Percentiles rank a stretch among this genome's conserved stretches.
phyloP scores from a whole-genome alignment of 306 rosid genomes.

The Lathyrus oleraceus region DNA sequence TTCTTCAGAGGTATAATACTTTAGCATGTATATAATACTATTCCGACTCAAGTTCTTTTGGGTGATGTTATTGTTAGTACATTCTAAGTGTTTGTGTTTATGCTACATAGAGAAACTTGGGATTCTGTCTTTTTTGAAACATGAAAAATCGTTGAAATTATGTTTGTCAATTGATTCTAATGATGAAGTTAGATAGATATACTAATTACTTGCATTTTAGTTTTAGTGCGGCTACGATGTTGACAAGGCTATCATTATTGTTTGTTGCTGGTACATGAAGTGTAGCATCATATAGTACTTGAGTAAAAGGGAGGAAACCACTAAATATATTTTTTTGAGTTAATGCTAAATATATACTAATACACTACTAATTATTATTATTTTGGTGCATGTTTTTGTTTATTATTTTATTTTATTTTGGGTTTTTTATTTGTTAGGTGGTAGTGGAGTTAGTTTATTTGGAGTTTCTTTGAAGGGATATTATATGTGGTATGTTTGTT shows the following conservation, averaged over 20 bases:
- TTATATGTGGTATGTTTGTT: slow-evolving; percentile 69
- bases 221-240: slow-evolving; percentile 28
- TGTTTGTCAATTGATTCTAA: not conserved
- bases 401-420: not conserved
- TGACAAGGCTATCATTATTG: slow-evolving; percentile 35
- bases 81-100: too few relatives aligned
- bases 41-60: not conserved
- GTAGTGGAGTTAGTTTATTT: slow-evolving; percentile 88
- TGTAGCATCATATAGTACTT: slow-evolving; percentile 36
- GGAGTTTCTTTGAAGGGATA: slow-evolving; percentile 90
- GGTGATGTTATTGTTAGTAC: not conserved
- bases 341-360: slow-evolving; percentile 32
- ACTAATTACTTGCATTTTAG: slow-evolving; percentile 21
- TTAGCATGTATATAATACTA: not conserved
- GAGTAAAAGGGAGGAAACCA: slow-evolving; percentile 54
- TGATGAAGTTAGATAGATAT: not conserved
- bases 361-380: not conserved
- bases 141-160: not conserved
- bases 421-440: slow-evolving; percentile 63
- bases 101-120: too few relatives aligned
- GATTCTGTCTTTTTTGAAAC: not conserved
- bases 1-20: not conserved
- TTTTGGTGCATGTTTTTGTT: slow-evolving; percentile 36
- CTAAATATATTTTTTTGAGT: not conserved
- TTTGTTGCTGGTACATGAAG: slow-evolving; percentile 38